Percentiles rank a stretch among this genome's conserved stretches.
Conservation (phyloP, 768 basidiomycete species). For the Auriscalpium microsporum region DNA sequence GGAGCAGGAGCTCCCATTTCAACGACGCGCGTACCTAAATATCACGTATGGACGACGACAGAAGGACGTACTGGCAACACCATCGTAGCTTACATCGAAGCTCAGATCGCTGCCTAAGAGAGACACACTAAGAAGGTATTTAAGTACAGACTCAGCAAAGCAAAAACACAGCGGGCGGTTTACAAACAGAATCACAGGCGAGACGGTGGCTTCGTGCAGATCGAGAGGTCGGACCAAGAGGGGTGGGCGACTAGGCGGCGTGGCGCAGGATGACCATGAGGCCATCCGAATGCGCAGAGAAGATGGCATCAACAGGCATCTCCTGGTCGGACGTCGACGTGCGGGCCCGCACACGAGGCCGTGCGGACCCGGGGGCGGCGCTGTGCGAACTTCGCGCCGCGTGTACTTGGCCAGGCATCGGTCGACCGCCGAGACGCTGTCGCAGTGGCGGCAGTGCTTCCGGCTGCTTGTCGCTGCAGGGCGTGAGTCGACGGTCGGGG, state of each 20-base stretch:
- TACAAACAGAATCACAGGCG: not conserved
- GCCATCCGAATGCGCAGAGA: conserved; percentile 80
- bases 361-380: conserved; percentile 7
- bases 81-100: too few relatives aligned
- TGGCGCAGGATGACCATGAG: conserved; percentile 70
- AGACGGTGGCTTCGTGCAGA: too few relatives aligned
- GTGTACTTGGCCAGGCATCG: not conserved
- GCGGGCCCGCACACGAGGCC: conserved; percentile 14
- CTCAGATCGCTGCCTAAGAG: too few relatives aligned
- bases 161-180: not conserved
- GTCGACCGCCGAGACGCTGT: not conserved
- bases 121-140: too few relatives aligned
- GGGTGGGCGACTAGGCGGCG: conserved; percentile 20
- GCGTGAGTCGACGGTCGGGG: not conserved
- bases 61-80: too few relatives aligned
- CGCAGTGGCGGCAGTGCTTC: conserved; percentile 4
- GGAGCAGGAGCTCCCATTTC: too few relatives aligned
- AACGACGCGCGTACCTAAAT: too few relatives aligned
- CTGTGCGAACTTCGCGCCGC: conserved; percentile 4
- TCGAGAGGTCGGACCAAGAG: too few relatives aligned
- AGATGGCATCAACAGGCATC: conserved; percentile 68
- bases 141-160: too few relatives aligned
- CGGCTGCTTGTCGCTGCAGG: conserved; percentile 6
- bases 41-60: too few relatives aligned
- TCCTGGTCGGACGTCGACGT: conserved; percentile 24